These are phyloP conservation scores for Achaetomiella virescens DNA, from an alignment of 495 filamentous ascomycete genomes.

Conservation along the genomic window DNA sequence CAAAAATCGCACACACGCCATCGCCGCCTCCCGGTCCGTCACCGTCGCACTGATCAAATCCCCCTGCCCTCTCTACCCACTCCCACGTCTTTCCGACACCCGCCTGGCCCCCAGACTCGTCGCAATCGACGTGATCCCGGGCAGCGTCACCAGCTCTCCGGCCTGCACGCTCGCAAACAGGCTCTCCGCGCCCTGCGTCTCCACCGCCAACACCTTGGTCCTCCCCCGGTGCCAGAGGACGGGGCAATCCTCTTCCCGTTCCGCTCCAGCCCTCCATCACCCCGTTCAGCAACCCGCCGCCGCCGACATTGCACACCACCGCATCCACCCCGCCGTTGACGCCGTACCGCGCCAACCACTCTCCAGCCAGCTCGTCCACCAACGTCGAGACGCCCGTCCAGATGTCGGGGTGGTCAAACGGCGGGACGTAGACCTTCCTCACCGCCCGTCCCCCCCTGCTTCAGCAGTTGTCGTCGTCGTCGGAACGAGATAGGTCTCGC, in stretches of 20 bases:
- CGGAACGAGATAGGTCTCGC: slow-evolving; percentile 32
- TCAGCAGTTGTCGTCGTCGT: slow-evolving; percentile 47
- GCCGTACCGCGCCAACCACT: slow-evolving; percentile 40
- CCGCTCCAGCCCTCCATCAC: slow-evolving; percentile 60
- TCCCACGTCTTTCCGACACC: slow-evolving; percentile 70
- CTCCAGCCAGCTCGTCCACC: slow-evolving; percentile 63
- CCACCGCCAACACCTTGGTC: slow-evolving; percentile 66
- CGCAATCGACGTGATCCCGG: slow-evolving; percentile 73
- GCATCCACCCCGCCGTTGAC: slow-evolving; percentile 47
- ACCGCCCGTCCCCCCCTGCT: slow-evolving; percentile 25
- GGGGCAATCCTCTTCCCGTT: slow-evolving; percentile 27
- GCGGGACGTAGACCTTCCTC: slow-evolving; percentile 75
- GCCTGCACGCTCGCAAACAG: slow-evolving; percentile 55
- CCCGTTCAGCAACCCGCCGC: slow-evolving; percentile 80
- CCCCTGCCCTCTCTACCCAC: slow-evolving; percentile 38
- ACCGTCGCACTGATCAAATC: slow-evolving; percentile 63
- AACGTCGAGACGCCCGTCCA: slow-evolving; percentile 75
- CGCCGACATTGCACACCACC: slow-evolving; percentile 79
- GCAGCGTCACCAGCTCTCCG: slow-evolving; percentile 58
- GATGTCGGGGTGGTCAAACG: slow-evolving; percentile 81
- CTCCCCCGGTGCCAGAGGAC: slow-evolving; percentile 15
- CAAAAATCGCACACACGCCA: slow-evolving; percentile 66
- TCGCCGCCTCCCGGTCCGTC: slow-evolving; percentile 72
- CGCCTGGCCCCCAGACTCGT: slow-evolving; percentile 68
- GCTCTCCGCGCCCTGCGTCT: slow-evolving; percentile 74